These are phyloP conservation scores for Evernia prunastri DNA, from an alignment of 495 filamentous ascomycete species.

Conservation along the genomic window DNA sequence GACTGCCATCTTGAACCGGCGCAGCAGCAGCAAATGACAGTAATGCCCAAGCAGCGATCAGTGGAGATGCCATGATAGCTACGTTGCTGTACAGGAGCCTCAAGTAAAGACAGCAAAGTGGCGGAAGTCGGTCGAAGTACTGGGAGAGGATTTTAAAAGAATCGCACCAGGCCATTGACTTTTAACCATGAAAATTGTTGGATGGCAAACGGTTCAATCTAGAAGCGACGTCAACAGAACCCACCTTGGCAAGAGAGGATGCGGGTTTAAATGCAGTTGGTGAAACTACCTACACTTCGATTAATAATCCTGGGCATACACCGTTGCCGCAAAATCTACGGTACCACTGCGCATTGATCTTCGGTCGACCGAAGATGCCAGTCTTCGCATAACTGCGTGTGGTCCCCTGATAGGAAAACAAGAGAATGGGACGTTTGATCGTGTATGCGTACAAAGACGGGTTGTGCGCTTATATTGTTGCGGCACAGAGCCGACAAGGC, in stretches of 20 bases:
- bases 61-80: not conserved
- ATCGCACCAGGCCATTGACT: not conserved
- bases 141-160: not conserved
- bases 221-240: not conserved
- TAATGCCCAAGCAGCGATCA: not conserved
- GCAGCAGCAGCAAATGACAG: not conserved
- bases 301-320: not conserved
- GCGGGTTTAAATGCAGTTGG: not conserved
- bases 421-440: not conserved
- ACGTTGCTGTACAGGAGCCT: not conserved
- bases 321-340: not conserved
- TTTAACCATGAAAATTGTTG: not conserved
- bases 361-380: not conserved
- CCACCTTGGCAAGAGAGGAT: not conserved
- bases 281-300: not conserved
- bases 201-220: not conserved
- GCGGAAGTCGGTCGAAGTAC: not conserved
- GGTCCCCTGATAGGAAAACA: not conserved
- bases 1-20: not conserved
- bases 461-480: not conserved
- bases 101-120: not conserved
- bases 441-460: not conserved
- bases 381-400: not conserved
- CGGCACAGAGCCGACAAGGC: not conserved
- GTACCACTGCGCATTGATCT: not conserved